Percentiles rank a stretch among this genome's conserved stretches.
Evolutionary conservation across 345 rosid species (phyloP).

Genomic region (Pugionium cornutum): DNA sequence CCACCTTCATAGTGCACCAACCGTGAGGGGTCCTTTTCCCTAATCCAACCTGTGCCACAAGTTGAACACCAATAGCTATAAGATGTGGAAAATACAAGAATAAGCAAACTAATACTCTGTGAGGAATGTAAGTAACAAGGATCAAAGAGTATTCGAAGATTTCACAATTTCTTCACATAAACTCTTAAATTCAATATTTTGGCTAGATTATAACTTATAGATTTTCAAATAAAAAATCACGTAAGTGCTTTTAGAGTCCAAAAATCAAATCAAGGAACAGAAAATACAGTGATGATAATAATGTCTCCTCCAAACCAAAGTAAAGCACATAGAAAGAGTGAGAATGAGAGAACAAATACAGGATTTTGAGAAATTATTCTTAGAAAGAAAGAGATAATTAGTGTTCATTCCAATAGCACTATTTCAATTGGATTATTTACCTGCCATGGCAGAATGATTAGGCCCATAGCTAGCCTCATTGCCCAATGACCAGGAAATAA

Average conservation of each 20-base stretch:
- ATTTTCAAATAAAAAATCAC: no score
- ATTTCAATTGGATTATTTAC: constrained; percentile 43
- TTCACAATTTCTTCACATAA: neutral
- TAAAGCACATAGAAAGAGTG: no score
- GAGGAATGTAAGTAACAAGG: neutral
- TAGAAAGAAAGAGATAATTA: neutral
- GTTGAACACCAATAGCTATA: constrained; percentile 24
- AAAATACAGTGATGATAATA: no score
- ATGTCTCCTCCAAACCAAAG: no score
- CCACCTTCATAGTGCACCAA: constrained; percentile 96
- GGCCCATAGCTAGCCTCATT: constrained; percentile 97
- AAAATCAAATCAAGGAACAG: no score
- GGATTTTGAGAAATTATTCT: no score
- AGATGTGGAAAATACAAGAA: constrained; percentile 13
- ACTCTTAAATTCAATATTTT: constrained; percentile 2
- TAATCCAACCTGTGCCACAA: constrained; percentile 73
- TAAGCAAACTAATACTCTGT: neutral
- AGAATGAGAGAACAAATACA: no score
- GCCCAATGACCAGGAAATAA: constrained; percentile 92
- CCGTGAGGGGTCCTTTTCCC: constrained; percentile 81
- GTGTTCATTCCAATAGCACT: neutral
- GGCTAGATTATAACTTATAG: neutral
- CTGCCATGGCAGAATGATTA: constrained; percentile 95
- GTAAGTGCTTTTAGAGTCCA: no score
- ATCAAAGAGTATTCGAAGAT: neutral